These are phyloP conservation scores for Talaromyces trachyspermus DNA, from an alignment of 495 filamentous ascomycete genomes.

Conservation along the genomic window DNA sequence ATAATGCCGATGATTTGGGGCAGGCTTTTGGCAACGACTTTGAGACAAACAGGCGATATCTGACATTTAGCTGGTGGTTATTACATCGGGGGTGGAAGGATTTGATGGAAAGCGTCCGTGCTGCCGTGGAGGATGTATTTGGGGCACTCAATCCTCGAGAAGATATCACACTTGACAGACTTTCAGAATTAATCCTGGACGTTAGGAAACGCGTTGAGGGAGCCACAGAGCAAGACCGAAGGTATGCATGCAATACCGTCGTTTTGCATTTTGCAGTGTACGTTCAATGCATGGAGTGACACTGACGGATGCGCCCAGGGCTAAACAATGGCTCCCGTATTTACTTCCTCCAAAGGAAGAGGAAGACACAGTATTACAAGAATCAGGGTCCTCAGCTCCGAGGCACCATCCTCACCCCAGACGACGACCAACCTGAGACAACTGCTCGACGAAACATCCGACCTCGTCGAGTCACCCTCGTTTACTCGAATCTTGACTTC, in stretches of 20 bases:
- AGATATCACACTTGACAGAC: conserved; percentile 67
- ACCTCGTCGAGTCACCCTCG: conserved; percentile 87
- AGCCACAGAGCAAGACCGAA: conserved; percentile 54
- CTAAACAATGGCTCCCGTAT: conserved; percentile 69
- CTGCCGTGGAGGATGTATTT: conserved; percentile 78
- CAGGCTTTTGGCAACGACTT: conserved; percentile 84
- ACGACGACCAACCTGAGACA: conserved; percentile 60
- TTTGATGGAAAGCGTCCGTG: conserved; percentile 68
- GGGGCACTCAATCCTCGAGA: conserved; percentile 80
- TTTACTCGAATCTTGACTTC: conserved; percentile 77
- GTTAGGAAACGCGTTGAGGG: conserved; percentile 83
- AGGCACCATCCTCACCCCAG: conserved; percentile 31
- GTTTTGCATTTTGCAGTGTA: no score
- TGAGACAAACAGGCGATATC: conserved; percentile 86
- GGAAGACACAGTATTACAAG: conserved; percentile 72
- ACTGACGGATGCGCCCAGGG: conserved; percentile 21
- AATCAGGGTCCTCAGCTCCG: conserved; percentile 68
- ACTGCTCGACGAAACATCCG: conserved; percentile 91
- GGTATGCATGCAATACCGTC: no score
- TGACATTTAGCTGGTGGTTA: conserved; percentile 98
- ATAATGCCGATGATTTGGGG: conserved; percentile 75
- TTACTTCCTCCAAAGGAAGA: conserved; percentile 71
- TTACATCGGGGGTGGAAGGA: conserved; percentile 83
- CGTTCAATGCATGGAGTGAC: no score
- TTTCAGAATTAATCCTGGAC: conserved; percentile 70